Percentiles rank a stretch among this genome's conserved stretches.
Evolutionary conservation across 345 rosid genomes (phyloP).

Genomic region (Pistacia atlantica): DNA sequence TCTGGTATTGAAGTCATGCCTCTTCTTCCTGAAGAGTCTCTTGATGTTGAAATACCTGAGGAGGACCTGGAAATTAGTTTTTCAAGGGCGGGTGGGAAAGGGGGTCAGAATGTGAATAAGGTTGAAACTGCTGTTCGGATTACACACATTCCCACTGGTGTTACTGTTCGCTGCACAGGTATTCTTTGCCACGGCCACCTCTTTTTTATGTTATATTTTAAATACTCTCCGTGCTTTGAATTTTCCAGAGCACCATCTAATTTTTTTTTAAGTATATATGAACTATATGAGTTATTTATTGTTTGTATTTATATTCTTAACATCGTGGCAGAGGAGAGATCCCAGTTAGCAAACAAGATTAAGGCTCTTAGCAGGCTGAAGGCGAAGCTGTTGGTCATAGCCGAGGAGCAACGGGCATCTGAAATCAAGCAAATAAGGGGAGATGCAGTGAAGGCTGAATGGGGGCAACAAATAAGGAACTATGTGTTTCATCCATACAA

Average conservation of each 20-base stretch:
- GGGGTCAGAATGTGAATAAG: constrained; percentile 97
- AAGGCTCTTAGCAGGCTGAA: constrained; percentile 82
- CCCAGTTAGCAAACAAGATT: constrained; percentile 82
- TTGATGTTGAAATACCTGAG: constrained; percentile 75
- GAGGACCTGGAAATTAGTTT: constrained; percentile 84
- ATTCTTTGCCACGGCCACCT: neutral
- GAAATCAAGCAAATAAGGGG: constrained; percentile 95
- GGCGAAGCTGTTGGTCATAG: constrained; percentile 86
- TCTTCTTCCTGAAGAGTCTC: constrained; percentile 82
- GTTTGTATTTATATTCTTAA: neutral
- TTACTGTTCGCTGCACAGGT: constrained; percentile 91
- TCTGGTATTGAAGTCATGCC: constrained; percentile 95
- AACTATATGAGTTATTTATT: too few species aligned
- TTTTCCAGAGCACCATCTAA: too few species aligned
- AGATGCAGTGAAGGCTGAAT: constrained; percentile 92
- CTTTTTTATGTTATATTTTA: neutral
- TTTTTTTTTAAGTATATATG: too few species aligned
- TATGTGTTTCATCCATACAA: constrained; percentile 98
- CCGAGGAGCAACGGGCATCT: constrained; percentile 86
- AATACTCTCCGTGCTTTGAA: neutral
- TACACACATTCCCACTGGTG: constrained; percentile 88
- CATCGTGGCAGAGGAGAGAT: constrained; percentile 74
- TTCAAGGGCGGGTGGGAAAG: constrained; percentile 96
- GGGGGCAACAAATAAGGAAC: constrained; percentile 97
- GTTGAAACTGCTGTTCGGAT: constrained; percentile 94